These are phyloP conservation scores for Schizosaccharomyces cryophilus DNA, from an alignment of 805 yeast genomes.

Conservation along the genomic window DNA sequence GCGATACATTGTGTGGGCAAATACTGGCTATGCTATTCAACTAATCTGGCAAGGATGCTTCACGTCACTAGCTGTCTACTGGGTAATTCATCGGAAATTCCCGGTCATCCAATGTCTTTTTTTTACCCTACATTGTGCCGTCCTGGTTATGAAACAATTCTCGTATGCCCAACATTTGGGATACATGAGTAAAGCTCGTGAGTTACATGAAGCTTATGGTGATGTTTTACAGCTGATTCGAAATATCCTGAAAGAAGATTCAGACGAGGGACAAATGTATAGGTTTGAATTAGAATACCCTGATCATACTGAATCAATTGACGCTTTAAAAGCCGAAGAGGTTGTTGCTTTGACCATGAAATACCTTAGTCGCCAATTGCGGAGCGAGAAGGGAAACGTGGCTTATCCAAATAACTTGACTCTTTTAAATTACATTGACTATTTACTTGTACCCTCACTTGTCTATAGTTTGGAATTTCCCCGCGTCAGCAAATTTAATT, in stretches of 20 bases:
- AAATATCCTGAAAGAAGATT: constrained; percentile 3
- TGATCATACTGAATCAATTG: constrained; percentile 5
- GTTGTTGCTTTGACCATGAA: background rate
- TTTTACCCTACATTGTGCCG: constrained; percentile 59
- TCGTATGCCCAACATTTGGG: constrained; percentile 85
- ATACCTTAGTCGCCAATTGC: constrained; percentile 23
- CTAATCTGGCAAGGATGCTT: constrained; percentile 30
- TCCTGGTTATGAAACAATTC: constrained; percentile 82
- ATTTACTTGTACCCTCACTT: constrained; percentile 64
- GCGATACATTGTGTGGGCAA: constrained; percentile 31
- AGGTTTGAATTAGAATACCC: background rate
- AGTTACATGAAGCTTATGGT: constrained; percentile 30
- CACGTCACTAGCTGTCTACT: constrained; percentile 27
- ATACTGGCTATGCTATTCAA: constrained; percentile 39
- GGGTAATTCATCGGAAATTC: constrained; percentile 31
- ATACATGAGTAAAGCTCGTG: constrained; percentile 42
- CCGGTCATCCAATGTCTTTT: constrained; percentile 88
- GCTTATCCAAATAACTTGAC: constrained; percentile 55
- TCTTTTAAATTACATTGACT: constrained; percentile 40
- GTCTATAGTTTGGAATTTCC: constrained; percentile 70
- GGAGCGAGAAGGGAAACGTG: constrained; percentile 6
- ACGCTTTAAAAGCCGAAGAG: background rate
- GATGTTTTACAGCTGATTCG: constrained; percentile 18
- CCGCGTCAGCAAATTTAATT: constrained; percentile 41
- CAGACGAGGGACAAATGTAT: constrained; percentile 4